Base-by-base conservation (phyloP, 768 basidiomycete genomes). In the Phylloporus rhodoxanthus region DNA sequence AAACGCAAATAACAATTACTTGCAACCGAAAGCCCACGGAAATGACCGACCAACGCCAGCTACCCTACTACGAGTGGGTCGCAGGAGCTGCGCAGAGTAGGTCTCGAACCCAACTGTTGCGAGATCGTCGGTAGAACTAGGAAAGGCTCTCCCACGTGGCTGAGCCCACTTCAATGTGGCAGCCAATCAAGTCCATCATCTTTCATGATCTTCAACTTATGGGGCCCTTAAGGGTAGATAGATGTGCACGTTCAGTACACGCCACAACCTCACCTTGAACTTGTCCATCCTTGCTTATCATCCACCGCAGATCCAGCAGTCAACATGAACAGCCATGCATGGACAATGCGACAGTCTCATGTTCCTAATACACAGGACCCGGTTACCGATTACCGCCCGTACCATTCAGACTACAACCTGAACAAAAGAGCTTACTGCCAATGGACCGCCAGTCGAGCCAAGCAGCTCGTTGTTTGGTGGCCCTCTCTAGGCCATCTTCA, bases 241-340 rank as follows among this genome's bases (percentile, higher is more conserved):
- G 32, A 14, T 34, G 15, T 28, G 37, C 60, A 61, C 52, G 60
- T 61, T 61, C 26, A 9, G n/a, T n/a, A 39, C 60, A 61, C 36
- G 57, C 54, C 15, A 45, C 49, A 53, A 11, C 43, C 48, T 54
- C 21, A 21, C 20, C 20, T 19, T 7, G 25, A 25, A 25, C 25
- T 25, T 20, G 36, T 17, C 34, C 7, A 32, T 13, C 28, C 32
- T n/a, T n/a, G n/a, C n/a, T n/a, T n/a, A n/a, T n/a, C n/a, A n/a
- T n/a, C n/a, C n/a, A n/a, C n/a, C n/a, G n/a, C n/a, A n/a, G n/a
- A n/a, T n/a, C n/a, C n/a, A n/a, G n/a, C n/a, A n/a, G n/a, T n/a
- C n/a, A n/a, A n/a, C n/a, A n/a, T n/a, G n/a, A n/a, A n/a, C n/a
- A n/a, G n/a, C n/a, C n/a, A n/a, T n/a, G n/a, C n/a, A n/a, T n/a